Evolutionary conservation across 805 yeast species (phyloP), one percentile per base, ranked within the genome.

Genomic region (Wickerhamomyces canadensis): DNA sequence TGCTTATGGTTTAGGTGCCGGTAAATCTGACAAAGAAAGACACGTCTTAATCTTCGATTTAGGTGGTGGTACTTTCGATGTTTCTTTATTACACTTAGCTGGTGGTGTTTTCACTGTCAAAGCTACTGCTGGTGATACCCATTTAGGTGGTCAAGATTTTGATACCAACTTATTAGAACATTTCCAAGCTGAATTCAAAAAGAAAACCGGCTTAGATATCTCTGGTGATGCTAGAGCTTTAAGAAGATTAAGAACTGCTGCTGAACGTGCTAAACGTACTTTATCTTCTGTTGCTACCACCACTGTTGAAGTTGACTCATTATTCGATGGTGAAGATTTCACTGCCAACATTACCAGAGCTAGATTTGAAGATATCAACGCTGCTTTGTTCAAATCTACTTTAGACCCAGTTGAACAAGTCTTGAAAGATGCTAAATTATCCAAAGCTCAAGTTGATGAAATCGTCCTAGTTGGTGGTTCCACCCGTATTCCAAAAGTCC

Each of bases 11-110:
- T 78, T 89, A 57, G 95, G 91, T 79, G 87, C 88, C 57, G 87
- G 86, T 68, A 81, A 73, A 59, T 74, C 82, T 49, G 80, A 77
- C 46, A 76, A 75, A 49, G 96, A 88, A 72, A 81, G 82, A 67
- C 86, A 87, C 68, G 91, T 88, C 47, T 74, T 88, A 61, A 85
- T 88, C 64, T 88, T 87, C 74, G 96, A 88, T 70, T 80, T 88
- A 65, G 97, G 97, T 78, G 97, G 97, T 74, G 96, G 96, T 80
- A 88, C 96, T 64, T 88, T 88, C 74, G 97, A 88, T 84, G 96
- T 88, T 40, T 89, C 96, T 36, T 76, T 88, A 49, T 76, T 88
- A 64, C 80, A 89, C 64, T 85, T 88, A 61, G 95, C 87, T 62
- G 96, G 88, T 62, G 97, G 96, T 72, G 86, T 88, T 59, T 88